Conservation (phyloP, 129 eudicot species). For the Solidago caesia region DNA sequence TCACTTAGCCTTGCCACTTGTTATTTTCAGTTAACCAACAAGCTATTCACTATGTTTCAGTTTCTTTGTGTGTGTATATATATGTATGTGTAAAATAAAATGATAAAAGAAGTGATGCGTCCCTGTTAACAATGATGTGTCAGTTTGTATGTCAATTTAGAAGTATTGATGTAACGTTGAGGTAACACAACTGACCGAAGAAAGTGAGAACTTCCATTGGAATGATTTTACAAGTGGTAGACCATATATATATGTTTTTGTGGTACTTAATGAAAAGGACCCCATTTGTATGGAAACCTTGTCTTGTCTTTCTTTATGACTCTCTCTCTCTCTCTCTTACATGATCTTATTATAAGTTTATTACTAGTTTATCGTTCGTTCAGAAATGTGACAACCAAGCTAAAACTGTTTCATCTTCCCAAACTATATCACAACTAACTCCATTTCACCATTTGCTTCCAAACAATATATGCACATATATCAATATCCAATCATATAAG, state of each 20-base stretch:
- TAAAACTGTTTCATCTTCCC: conserved; percentile 19
- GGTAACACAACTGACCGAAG: neutral
- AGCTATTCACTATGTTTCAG: no score
- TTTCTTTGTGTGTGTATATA: no score
- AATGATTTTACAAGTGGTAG: neutral
- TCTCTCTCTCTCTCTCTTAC: conserved; percentile 12
- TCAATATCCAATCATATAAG: conserved; percentile 8
- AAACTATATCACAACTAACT: conserved; percentile 27
- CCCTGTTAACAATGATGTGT: no score
- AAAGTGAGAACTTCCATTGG: neutral
- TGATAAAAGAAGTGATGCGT: no score
- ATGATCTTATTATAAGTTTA: conserved; percentile 18
- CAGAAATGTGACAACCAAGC: neutral
- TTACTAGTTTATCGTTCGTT: conserved; percentile 2
- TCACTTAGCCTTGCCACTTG: no score
- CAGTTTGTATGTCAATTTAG: no score
- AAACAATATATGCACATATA: conserved; percentile 4
- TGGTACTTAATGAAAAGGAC: conserved; percentile 31
- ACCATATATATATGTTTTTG: neutral
- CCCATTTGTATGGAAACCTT: conserved; percentile 31
- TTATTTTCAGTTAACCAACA: no score
- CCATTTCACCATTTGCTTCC: conserved; percentile 21
- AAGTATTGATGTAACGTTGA: neutral
- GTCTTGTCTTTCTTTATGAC: conserved; percentile 20
- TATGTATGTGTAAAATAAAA: no score